phyloP scores from a whole-genome alignment of 345 rosid species.

The Gossypium stocksii region DNA sequence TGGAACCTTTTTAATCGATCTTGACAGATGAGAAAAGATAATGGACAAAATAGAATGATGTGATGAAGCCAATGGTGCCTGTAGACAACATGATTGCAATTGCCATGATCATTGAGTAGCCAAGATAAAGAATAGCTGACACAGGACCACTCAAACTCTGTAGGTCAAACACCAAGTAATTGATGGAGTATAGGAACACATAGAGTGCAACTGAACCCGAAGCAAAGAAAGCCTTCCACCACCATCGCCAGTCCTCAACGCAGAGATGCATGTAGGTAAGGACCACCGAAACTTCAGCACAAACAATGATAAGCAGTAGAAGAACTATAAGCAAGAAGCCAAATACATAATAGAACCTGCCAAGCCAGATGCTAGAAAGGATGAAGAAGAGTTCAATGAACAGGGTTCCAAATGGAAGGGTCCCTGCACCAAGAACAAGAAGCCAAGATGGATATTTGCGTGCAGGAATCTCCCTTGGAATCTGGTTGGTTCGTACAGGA shows the following conservation, averaged over 20 bases:
- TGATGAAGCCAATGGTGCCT: conserved; percentile 72
- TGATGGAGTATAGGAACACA: conserved; percentile 69
- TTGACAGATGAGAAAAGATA: conserved; percentile 79
- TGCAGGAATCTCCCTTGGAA: conserved; percentile 81
- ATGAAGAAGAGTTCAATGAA: conserved; percentile 79
- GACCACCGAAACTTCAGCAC: conserved; percentile 81
- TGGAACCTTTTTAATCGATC: conserved; percentile 45
- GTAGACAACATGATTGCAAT: conserved; percentile 78
- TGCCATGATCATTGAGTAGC: conserved; percentile 75
- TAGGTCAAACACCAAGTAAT: conserved; percentile 72
- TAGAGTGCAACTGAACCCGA: conserved; percentile 78
- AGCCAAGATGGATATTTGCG: conserved; percentile 84
- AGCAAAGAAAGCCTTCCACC: conserved; percentile 90
- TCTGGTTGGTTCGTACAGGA: conserved; percentile 72
- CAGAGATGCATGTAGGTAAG: conserved; percentile 83
- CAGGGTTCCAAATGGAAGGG: conserved; percentile 76
- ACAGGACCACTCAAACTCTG: conserved; percentile 87
- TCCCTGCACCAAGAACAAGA: conserved; percentile 83
- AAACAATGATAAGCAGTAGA: conserved; percentile 53
- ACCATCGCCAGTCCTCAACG: conserved; percentile 88
- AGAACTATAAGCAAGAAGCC: conserved; percentile 74
- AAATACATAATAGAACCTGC: conserved; percentile 72
- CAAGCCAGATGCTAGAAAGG: conserved; percentile 87
- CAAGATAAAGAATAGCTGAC: conserved; percentile 69
- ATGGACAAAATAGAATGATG: conserved; percentile 74